Base-by-base conservation (phyloP, 2,329 filamentous ascomycete species). In the Niveomyces coronatus region DNA sequence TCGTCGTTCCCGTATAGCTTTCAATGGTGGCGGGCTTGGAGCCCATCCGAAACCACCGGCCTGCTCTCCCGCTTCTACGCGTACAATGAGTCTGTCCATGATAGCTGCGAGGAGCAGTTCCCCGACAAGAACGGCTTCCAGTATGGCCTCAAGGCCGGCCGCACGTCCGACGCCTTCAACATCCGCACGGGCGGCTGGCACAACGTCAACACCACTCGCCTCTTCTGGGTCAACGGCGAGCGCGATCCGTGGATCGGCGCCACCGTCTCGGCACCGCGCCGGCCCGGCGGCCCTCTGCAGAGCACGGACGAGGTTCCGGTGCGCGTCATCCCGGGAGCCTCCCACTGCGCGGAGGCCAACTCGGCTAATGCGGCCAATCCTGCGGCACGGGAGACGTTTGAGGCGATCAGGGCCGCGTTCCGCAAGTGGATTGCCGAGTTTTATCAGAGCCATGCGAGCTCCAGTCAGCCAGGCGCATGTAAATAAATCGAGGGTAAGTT, bases 291-390 rank as follows among this genome's bases (percentile, higher is more conserved):
- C 17, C 40, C 40, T 4, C 53, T 68, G 24, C 61, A 68, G 49
- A 52, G 48, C 22, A 53, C 57, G 5, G 68, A 67, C 45, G 69
- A 66, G 64, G 65, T 69, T 41, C 65, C 64, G 0, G 52, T 55
- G 0, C 45, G 57, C 35, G 61, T 59, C 43, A 51, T 45, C 34
- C 53, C 58, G 8, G 32, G 36, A 3, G 70, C 69, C 2, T 53
- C 70, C 9, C 65, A 80, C 49, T 88, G 82, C 60, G 63, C 65
- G 3, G 62, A 71, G 22, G 22, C 7, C 22, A 24, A 24, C n/a
- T n/a, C n/a, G n/a, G n/a, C n/a, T n/a, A n/a, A n/a, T n/a, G n/a
- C n/a, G n/a, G n/a, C n/a, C n/a, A n/a, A n/a, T n/a, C n/a, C n/a
- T n/a, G n/a, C n/a, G n/a, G n/a, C n/a, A n/a, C n/a, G n/a, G n/a